Evolutionary conservation across 495 filamentous ascomycete genomes (phyloP).

Genomic region (Sabuloglossum arenarium): DNA sequence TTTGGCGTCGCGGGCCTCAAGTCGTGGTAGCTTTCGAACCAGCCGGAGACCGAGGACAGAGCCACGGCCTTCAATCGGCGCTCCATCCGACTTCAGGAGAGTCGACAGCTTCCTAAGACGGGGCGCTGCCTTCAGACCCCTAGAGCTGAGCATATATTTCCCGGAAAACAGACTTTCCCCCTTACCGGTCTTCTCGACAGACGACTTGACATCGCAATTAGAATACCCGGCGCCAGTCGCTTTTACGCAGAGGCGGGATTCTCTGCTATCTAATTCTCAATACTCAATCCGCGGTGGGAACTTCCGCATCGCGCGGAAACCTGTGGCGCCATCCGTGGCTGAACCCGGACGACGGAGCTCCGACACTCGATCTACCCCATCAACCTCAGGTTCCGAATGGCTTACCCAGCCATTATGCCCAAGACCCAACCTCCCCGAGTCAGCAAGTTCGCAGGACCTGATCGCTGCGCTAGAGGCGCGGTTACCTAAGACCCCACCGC

Average conservation of each 20-base stretch:
- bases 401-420: not conserved
- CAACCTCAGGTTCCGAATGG: not conserved
- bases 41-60: constrained; percentile 26
- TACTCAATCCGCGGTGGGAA: constrained; percentile 3
- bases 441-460: constrained; percentile 13
- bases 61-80: constrained; percentile 26
- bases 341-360: constrained; percentile 1
- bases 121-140: constrained; percentile 34
- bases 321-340: constrained; percentile 6
- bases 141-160: constrained; percentile 56
- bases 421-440: constrained; percentile 9
- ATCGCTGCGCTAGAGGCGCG: not conserved
- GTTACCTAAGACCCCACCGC: not conserved
- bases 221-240: constrained; percentile 5
- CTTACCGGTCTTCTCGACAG: constrained; percentile 25
- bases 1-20: constrained; percentile 22
- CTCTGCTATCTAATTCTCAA: not conserved
- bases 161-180: constrained; percentile 46
- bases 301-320: constrained; percentile 24
- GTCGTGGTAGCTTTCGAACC: constrained; percentile 26
- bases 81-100: constrained; percentile 30
- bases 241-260: not conserved
- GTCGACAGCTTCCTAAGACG: constrained; percentile 19
- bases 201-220: constrained; percentile 7
- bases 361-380: constrained; percentile 1